Conservation (phyloP, 805 yeast species). For the Dipodascopsis uninucleata region DNA sequence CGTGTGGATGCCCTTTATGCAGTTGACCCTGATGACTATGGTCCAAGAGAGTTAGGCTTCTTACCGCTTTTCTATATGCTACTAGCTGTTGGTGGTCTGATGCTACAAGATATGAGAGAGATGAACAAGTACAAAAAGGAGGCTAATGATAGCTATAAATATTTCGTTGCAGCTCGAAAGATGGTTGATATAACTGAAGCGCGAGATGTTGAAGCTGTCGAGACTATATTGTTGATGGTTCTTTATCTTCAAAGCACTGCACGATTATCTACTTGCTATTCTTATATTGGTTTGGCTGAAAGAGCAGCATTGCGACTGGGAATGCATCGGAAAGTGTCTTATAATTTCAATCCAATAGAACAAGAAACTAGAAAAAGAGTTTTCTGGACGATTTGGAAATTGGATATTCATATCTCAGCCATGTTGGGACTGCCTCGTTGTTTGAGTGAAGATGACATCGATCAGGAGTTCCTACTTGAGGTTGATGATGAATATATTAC, state of each 20-base stretch:
- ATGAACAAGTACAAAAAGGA: conserved; percentile 40
- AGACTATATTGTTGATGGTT: conserved; percentile 81
- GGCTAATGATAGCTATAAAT: conserved; percentile 62
- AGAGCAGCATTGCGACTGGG: conserved; percentile 82
- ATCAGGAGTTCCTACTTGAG: conserved; percentile 81
- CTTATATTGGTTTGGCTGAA: conserved; percentile 83
- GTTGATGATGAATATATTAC: conserved; percentile 85
- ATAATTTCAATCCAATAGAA: conserved; percentile 69
- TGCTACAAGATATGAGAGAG: conserved; percentile 39
- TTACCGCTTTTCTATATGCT: conserved; percentile 79
- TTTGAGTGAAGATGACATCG: conserved; percentile 72
- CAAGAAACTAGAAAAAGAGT: conserved; percentile 77
- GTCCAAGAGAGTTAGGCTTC: conserved; percentile 69
- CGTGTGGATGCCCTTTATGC: conserved; percentile 74
- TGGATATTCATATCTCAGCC: conserved; percentile 86
- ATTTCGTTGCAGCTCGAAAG: conserved; percentile 75
- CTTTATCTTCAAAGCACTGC: conserved; percentile 86
- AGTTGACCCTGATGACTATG: conserved; percentile 66
- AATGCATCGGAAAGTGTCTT: conserved; percentile 66
- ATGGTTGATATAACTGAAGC: conserved; percentile 81
- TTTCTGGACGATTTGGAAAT: conserved; percentile 85
- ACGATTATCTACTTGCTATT: conserved; percentile 77
- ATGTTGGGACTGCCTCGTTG: conserved; percentile 81
- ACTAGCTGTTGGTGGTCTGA: conserved; percentile 84
- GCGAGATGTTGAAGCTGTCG: conserved; percentile 75